Percentiles rank a stretch among this genome's conserved stretches.
phyloP scores from a whole-genome alignment of 139 green algal species.

The Chlorella ohadii region DNA sequence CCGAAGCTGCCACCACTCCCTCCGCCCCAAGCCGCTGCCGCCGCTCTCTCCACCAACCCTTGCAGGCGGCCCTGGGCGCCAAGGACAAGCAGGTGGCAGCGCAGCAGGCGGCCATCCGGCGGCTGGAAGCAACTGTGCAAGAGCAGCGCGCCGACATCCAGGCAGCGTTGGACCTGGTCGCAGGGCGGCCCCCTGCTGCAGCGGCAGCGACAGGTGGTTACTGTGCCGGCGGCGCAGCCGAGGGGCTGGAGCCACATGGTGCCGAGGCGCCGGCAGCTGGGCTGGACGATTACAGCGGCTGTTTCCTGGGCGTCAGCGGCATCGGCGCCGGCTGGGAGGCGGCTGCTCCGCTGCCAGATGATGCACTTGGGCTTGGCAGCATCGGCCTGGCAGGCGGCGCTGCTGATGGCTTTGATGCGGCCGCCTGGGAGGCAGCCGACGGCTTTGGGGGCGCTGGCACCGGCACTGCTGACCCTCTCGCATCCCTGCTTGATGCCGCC shows the following conservation, averaged over 20 bases:
- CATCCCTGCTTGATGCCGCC: background rate
- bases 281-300: background rate
- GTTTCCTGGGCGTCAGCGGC: background rate
- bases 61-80: slow-evolving; percentile 1
- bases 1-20: too few species aligned
- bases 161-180: slow-evolving; percentile 35
- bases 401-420: background rate
- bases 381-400: background rate
- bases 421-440: background rate
- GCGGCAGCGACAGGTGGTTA: background rate
- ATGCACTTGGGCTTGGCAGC: background rate
- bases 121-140: slow-evolving; percentile 30
- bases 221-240: background rate
- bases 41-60: too few species aligned
- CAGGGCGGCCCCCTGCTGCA: background rate
- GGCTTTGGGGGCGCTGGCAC: background rate
- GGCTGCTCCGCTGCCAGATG: background rate
- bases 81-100: slow-evolving; percentile 7
- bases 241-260: background rate
- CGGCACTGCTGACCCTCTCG: background rate
- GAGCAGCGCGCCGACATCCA: slow-evolving; percentile 43
- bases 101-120: slow-evolving; percentile 28
- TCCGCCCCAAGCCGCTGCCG: too few species aligned
- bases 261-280: background rate
- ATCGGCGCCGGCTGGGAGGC: background rate